Evolutionary conservation across 2,329 filamentous ascomycete genomes (phyloP).

Genomic region (Ustulina deusta): DNA sequence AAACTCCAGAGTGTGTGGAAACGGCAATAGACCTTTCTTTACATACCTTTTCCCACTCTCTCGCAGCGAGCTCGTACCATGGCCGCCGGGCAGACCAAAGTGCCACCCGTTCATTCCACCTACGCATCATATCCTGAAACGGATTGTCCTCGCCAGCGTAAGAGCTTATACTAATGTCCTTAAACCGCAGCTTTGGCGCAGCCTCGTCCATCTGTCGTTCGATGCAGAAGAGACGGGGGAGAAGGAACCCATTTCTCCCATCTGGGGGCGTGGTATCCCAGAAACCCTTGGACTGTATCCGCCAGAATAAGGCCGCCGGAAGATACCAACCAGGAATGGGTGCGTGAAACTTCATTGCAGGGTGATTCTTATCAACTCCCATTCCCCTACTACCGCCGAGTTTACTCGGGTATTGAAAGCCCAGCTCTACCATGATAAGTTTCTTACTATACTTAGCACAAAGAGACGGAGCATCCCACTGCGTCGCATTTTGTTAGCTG

Average conservation of each 20-base stretch:
- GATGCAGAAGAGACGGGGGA: not conserved
- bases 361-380: not conserved
- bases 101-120: not conserved
- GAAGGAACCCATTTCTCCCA: not conserved
- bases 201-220: no score
- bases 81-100: slow-evolving; percentile 9
- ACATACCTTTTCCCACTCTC: slow-evolving; percentile 1
- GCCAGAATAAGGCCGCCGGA: slow-evolving; percentile 15
- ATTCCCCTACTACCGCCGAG: not conserved
- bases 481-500: not conserved
- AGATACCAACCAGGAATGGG: not conserved
- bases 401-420: not conserved
- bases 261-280: slow-evolving; percentile 9
- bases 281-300: slow-evolving; percentile 18
- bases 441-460: not conserved
- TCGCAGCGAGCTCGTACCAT: not conserved
- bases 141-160: not conserved
- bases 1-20: not conserved
- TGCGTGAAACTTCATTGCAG: not conserved
- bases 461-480: not conserved
- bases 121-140: not conserved
- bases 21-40: not conserved
- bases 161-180: not conserved
- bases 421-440: not conserved
- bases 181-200: not conserved